Evolutionary conservation across 352 stramenopile species (phyloP), one percentile per base, ranked within the genome.

Genomic region (Ophiocytium majus): DNA sequence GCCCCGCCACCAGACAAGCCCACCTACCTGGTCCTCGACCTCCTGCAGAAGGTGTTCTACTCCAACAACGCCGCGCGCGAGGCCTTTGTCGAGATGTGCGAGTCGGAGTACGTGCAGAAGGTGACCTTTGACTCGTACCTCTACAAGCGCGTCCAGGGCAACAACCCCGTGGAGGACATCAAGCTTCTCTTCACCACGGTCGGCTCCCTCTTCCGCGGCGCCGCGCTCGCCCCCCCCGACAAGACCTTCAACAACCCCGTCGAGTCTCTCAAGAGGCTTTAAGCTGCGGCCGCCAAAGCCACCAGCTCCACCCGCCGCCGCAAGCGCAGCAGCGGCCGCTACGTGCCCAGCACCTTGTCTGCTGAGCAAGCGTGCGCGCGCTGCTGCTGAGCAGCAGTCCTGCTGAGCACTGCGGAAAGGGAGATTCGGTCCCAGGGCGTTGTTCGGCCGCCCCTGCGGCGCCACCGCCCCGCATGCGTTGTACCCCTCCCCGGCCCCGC

Each of bases 71-170:
- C 92, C 86, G 93, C 93, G 10, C 90, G 93, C 64, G 93, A 96
- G 85, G 93, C 93, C 28, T 96, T 96, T 83, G 93, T 96, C 74
- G 93, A 96, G 88, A 86, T 96, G 63, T 96, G 93, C 88, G 92
- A 94, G 85, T 93, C 90, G 79, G 93, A 95, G 84, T 96, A 96
- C 82, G 93, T 96, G 28, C 93, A 96, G 89, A 92, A 95, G 86
- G 93, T 96, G 0, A 96, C 93, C 28, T 96, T 96, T 87, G 92
- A 96, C 88, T 95, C 92, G 0, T 96, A 96, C 91, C 89, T 96
- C 23, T 96, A 96, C 92, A 96, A 96, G 86, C 50, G 83, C 43
- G 85, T 96, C 17, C 92, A 95, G 86, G 92, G 92, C 84, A 95
- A 94, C 91, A 95, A 95, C 88, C 93, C 93, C 35, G 89, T 96